These are phyloP conservation scores for Naematelia encephala DNA, from an alignment of 768 basidiomycete genomes.

Conservation along the genomic window DNA sequence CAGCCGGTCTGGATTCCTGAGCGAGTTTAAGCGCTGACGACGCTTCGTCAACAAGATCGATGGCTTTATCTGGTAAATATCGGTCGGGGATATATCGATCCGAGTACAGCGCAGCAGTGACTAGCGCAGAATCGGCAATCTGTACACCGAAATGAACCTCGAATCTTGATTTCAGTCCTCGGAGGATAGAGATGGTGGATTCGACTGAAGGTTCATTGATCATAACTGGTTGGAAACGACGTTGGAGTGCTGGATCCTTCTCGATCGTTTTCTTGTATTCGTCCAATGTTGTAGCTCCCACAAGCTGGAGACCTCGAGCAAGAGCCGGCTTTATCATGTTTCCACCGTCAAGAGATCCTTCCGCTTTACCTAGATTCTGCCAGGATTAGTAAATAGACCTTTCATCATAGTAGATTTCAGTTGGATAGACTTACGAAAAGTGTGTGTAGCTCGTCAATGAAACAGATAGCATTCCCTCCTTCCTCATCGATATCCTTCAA, in stretches of 20 bases:
- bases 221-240: conserved; percentile 82
- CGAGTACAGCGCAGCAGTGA: conserved; percentile 82
- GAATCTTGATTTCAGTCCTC: conserved; percentile 76
- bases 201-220: conserved; percentile 87
- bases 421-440: conserved; percentile 59
- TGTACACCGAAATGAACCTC: conserved; percentile 93
- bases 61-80: conserved; percentile 76
- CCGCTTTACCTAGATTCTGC: conserved; percentile 80
- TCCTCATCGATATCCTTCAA: conserved; percentile 81
- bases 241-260: conserved; percentile 85
- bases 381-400: too few relatives aligned
- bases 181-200: conserved; percentile 61
- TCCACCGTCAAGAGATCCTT: conserved; percentile 87
- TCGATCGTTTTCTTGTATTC: conserved; percentile 88
- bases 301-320: conserved; percentile 78
- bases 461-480: conserved; percentile 75
- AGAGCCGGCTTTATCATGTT: conserved; percentile 87
- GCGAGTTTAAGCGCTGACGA: conserved; percentile 80
- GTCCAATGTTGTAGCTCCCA: conserved; percentile 87
- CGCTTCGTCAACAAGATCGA: conserved; percentile 87
- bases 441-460: conserved; percentile 81
- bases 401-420: too few relatives aligned
- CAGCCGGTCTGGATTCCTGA: conserved; percentile 75
- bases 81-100: conserved; percentile 83
- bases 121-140: conserved; percentile 80